Base-by-base conservation (phyloP, 2,329 filamentous ascomycete species). In the Phaeosphaeriaceae sp. region DNA sequence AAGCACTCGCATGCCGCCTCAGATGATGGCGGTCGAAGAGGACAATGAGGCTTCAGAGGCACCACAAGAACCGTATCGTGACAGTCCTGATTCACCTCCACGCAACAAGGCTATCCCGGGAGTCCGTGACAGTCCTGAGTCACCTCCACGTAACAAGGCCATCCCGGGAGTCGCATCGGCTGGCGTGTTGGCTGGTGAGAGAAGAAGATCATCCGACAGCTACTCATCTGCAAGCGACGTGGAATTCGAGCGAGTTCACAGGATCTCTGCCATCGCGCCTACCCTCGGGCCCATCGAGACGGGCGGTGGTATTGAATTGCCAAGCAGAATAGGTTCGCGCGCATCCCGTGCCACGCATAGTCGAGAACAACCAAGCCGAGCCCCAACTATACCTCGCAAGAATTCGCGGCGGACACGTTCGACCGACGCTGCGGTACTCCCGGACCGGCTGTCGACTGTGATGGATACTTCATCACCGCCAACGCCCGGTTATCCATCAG, bases 1-100 rank as follows among this genome's bases (percentile, higher is more conserved):
- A 70, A 97, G 93, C 74, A 87, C 92, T 7, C 87, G 93, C 54
- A 93, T 95, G 81, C 93, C 93, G 10, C 79, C 77, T 2, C 89
- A 91, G 7, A 88, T 89, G 57, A 90, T 92, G 82, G 85, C 84
- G 25, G 79, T 84, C 10, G 83, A 86, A 27, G 84, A 87, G 57
- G 87, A 89, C 57, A 90, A 91, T 51, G 85, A 75, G 27, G 67
- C 72, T 13, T 70, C 71, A 15, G 63, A 62, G 17, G 59, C 68
- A 13, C 54, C 58, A 13, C 70, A 75, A 24, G 76, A 78, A 51
- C 76, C 88, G 0, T 91, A 86, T 63, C 77, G 76, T n/a, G 85
- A 87, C 61, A 81, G 83, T 19, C 83, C 83, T 2, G 79, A 77
- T 6, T 58, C 66, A n/a, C 63, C 68, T 42, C 45, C 45, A n/a